Base-by-base conservation (phyloP, 768 basidiomycete genomes). In the Hypholoma sublateritium region DNA sequence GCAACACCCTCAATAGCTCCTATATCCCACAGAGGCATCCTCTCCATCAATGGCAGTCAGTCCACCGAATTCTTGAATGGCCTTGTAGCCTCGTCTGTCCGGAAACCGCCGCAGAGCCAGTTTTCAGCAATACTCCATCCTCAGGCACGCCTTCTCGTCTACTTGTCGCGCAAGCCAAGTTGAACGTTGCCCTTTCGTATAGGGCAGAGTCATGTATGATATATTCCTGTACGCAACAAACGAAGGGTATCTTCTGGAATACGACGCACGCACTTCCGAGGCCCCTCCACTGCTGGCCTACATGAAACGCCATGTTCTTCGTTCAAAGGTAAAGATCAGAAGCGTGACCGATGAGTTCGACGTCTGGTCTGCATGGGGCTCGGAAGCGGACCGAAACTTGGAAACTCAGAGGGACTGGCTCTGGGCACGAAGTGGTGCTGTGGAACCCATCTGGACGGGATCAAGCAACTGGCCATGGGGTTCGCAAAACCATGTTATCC, bases 121-220 rank as follows among this genome's bases (percentile, higher is more conserved):
- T 94, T 85, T 68, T 84, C 87, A 42, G 82, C 86, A 0, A 84
- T 94, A 66, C 73, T 95, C 14, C 87, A 91, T 66, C 87, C 93
- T 51, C 90, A 93, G 79, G 91, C 84, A 70, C 60, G 80, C 68
- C 45, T 34, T 57, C 66, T 59, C 59, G 49, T 56, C 53, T 60
- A 50, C 49, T 55, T 37, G 28, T 56, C 28, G 35, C 52, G 24
- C 50, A 28, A 19, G 56, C 50, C 11, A 50, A 53, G 24, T 48
- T 60, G 48, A 62, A 61, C 34, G 58, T 59, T 45, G 51, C 46
- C 37, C 50, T 55, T 14, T 32, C 51, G 22, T 65, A 19, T 65
- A 95, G 94, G 96, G 96, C 39, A 82, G 95, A 67, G 85, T 98
- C 28, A 76, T 97, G 45, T 88, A 94, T 67, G 95, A 98, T 70